Conservation (phyloP, 2,329 filamentous ascomycete genomes). For the Aspergillus fructus region DNA sequence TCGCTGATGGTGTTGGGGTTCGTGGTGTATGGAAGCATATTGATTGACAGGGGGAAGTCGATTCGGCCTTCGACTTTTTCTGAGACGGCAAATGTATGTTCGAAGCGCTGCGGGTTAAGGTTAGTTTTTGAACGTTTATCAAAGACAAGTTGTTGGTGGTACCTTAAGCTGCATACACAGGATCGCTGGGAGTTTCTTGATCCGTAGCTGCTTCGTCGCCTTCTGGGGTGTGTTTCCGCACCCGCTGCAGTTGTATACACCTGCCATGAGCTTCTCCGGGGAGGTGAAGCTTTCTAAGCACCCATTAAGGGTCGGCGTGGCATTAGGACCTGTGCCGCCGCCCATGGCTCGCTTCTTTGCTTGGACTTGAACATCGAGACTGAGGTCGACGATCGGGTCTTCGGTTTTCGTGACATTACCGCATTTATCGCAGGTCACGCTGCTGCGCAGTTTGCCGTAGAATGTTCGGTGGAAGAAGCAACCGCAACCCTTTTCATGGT, state of each 20-base stretch:
- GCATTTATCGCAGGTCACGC: slow-evolving; percentile 87
- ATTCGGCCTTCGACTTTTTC: slow-evolving; percentile 88
- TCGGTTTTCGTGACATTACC: slow-evolving; percentile 76
- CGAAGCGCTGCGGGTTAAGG: slow-evolving; percentile 57
- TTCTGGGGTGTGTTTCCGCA: slow-evolving; percentile 72
- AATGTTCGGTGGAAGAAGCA: slow-evolving; percentile 95
- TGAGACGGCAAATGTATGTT: slow-evolving; percentile 71
- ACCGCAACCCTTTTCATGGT: slow-evolving; percentile 59
- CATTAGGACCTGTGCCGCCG: slow-evolving; percentile 34
- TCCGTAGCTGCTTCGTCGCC: slow-evolving; percentile 78
- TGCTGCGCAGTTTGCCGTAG: slow-evolving; percentile 86
- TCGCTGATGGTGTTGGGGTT: slow-evolving; percentile 47
- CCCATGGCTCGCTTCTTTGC: slow-evolving; percentile 50
- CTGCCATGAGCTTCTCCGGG: slow-evolving; percentile 69
- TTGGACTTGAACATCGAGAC: slow-evolving; percentile 79
- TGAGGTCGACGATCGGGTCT: slow-evolving; percentile 89
- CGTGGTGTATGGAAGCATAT: slow-evolving; percentile 87
- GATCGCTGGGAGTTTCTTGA: slow-evolving; percentile 83
- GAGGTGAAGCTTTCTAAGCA: slow-evolving; percentile 88
- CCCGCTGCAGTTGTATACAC: slow-evolving; percentile 81
- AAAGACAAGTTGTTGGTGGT: slow-evolving; percentile 4
- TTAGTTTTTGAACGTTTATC: slow-evolving; percentile 1
- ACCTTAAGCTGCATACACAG: slow-evolving; percentile 92
- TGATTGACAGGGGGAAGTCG: slow-evolving; percentile 79
- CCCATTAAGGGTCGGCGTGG: slow-evolving; percentile 61